Percentiles rank a stretch among this genome's conserved stretches.
Conservation (phyloP, 768 basidiomycete genomes). For the Mycena sanguinolenta region DNA sequence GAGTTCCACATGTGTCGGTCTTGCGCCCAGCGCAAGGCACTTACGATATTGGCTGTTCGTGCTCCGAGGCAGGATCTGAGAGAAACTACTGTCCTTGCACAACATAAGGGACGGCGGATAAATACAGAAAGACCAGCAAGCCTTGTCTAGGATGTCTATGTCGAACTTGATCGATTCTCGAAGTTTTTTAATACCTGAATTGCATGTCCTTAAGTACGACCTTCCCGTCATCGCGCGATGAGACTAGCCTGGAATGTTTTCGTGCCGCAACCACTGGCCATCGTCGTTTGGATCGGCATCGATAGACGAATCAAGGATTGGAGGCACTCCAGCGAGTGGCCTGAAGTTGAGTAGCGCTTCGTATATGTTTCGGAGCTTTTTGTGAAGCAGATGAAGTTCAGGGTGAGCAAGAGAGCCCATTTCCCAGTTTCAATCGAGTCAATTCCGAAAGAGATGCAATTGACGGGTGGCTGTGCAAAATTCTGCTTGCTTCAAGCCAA, state of each 20-base stretch:
- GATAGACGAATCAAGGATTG: slow-evolving; percentile 61
- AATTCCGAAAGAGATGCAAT: neutral
- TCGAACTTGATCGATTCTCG: slow-evolving; percentile 61
- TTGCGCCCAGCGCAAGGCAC: neutral
- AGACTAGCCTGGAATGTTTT: slow-evolving; percentile 50
- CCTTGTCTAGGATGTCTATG: slow-evolving; percentile 61
- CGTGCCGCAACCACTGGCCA: slow-evolving; percentile 41
- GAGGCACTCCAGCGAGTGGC: slow-evolving; percentile 53
- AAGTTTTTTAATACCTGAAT: slow-evolving; percentile 52
- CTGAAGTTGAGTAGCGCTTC: slow-evolving; percentile 54
- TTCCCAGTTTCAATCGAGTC: neutral
- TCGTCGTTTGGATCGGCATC: slow-evolving; percentile 51
- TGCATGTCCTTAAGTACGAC: no score
- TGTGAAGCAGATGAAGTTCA: slow-evolving; percentile 29
- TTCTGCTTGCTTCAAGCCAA: slow-evolving; percentile 9
- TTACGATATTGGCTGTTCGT: slow-evolving; percentile 63
- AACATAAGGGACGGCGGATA: slow-evolving; percentile 29
- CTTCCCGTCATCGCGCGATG: no score
- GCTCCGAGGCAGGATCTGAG: slow-evolving; percentile 57
- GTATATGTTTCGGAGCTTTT: slow-evolving; percentile 43
- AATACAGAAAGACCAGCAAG: slow-evolving; percentile 36
- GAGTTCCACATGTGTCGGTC: no score
- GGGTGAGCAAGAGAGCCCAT: slow-evolving; percentile 26
- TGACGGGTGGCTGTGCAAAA: slow-evolving; percentile 13
- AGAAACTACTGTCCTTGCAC: slow-evolving; percentile 70